These are phyloP conservation scores for Trichoderma sp. DNA, from an alignment of 2,329 filamentous ascomycete species.

Conservation along the genomic window DNA sequence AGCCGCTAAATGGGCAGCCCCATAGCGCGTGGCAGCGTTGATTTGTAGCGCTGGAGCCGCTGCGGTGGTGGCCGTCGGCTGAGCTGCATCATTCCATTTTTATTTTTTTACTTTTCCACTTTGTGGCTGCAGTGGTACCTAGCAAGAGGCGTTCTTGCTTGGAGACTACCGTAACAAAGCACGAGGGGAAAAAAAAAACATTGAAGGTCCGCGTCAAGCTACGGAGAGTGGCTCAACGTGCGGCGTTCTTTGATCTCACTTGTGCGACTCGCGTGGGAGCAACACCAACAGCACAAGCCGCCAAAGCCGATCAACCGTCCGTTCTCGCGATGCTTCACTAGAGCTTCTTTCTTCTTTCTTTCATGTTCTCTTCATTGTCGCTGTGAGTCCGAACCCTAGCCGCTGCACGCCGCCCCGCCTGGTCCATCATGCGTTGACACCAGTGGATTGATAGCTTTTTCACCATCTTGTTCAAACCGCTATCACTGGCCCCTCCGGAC, in stretches of 20 bases:
- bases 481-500: constrained; percentile 11
- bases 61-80: background rate
- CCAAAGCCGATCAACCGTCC: background rate
- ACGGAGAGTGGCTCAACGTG: constrained; percentile 5
- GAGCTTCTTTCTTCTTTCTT: background rate
- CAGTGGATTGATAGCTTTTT: constrained; percentile 25
- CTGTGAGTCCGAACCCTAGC: constrained; percentile 24
- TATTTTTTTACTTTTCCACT: background rate
- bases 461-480: constrained; percentile 21
- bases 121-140: constrained; percentile 25
- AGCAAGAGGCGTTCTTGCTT: constrained; percentile 17
- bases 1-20: background rate
- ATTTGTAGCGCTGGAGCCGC: constrained; percentile 9
- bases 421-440: constrained; percentile 19
- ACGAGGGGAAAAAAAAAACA: background rate
- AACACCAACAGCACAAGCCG: background rate
- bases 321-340: constrained; percentile 13
- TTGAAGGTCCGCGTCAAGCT: background rate
- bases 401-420: constrained; percentile 20
- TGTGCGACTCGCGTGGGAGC: background rate
- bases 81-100: constrained; percentile 10
- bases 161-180: constrained; percentile 2
- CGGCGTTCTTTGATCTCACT: background rate
- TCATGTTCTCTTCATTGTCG: constrained; percentile 4
- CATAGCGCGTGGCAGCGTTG: constrained; percentile 3